Evolutionary conservation across 1,284 basidiomycete species (phyloP).

Genomic region (Sphagnurus paluster): DNA sequence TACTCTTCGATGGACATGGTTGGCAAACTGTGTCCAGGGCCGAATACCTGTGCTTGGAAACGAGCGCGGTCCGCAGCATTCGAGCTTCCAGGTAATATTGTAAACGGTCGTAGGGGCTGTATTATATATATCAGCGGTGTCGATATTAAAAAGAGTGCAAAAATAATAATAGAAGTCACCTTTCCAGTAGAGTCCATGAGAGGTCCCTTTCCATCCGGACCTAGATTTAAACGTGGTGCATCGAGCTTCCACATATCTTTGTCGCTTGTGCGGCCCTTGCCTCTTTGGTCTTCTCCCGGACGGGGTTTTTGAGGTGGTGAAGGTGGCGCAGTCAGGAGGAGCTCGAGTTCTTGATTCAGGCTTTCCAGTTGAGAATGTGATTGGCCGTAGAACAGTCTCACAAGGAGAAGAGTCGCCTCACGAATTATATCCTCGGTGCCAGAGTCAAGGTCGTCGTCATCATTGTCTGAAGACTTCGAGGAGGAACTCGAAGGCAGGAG

Average conservation of each 20-base stretch:
- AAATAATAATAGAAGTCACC: conserved; percentile 53
- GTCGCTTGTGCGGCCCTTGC: conserved; percentile 37
- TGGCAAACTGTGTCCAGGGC: conserved; percentile 83
- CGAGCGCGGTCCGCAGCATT: conserved; percentile 65
- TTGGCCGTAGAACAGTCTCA: conserved; percentile 74
- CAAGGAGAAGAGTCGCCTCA: conserved; percentile 64
- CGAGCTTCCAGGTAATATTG: conserved; percentile 86
- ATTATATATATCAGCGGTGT: too few species aligned
- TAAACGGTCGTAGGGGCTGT: conserved; percentile 85
- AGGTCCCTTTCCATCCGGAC: conserved; percentile 56
- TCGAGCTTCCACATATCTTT: conserved; percentile 83
- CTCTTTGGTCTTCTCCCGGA: conserved; percentile 35
- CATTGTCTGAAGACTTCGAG: conserved; percentile 30
- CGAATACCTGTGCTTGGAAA: conserved; percentile 82
- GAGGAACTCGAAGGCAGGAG: conserved; percentile 48
- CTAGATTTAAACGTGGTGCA: conserved; percentile 32
- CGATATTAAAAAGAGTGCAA: neutral
- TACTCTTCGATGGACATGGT: conserved; percentile 98
- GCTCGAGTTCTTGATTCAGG: conserved; percentile 72
- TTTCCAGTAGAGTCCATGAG: conserved; percentile 76
- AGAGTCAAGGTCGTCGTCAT: conserved; percentile 58
- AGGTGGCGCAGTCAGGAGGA: conserved; percentile 64
- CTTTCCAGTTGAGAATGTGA: conserved; percentile 69
- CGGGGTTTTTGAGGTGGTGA: conserved; percentile 34
- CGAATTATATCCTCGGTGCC: conserved; percentile 68